Evolutionary conservation across 2,329 filamentous ascomycete species (phyloP).

Genomic region (Thelonectria blattea): DNA sequence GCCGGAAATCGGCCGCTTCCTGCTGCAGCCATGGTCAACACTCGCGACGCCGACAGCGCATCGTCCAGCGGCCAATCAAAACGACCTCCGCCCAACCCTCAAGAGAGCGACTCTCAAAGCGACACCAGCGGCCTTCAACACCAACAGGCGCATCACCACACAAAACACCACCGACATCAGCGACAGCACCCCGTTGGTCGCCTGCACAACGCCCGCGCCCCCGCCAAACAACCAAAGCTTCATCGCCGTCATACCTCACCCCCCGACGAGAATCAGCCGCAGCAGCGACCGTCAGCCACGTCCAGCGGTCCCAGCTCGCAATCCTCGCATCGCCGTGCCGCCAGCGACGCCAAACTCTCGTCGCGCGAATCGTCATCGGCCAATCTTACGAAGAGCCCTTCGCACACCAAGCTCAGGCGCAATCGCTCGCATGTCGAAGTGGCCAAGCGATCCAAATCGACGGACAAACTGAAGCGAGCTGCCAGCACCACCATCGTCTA

Average conservation of each 20-base stretch:
- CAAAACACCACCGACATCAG: constrained; percentile 42
- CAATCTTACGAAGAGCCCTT: constrained; percentile 60
- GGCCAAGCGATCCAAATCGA: constrained; percentile 56
- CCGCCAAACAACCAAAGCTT: constrained; percentile 57
- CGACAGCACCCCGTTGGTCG: constrained; percentile 45
- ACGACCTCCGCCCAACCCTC: constrained; percentile 49
- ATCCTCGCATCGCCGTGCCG: constrained; percentile 52
- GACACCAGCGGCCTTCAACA: constrained; percentile 38
- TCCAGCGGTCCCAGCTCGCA: constrained; percentile 28
- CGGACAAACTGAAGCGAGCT: constrained; percentile 59
- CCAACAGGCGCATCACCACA: constrained; percentile 39
- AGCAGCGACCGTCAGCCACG: constrained; percentile 32
- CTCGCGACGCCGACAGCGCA: constrained; percentile 56
- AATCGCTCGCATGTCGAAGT: constrained; percentile 66
- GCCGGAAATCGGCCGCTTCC: constrained; percentile 16
- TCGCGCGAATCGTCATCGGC: constrained; percentile 51
- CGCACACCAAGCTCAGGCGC: constrained; percentile 62
- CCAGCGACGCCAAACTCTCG: constrained; percentile 57
- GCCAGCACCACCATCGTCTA: constrained; percentile 57
- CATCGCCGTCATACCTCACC: constrained; percentile 53
- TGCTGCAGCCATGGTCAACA: constrained; percentile 48
- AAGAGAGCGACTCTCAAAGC: constrained; percentile 45
- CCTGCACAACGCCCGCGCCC: constrained; percentile 58
- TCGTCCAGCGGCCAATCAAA: constrained; percentile 62
- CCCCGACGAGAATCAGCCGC: constrained; percentile 36